Base-by-base conservation (phyloP, 768 basidiomycete species). In the Boletus subparvulus region DNA sequence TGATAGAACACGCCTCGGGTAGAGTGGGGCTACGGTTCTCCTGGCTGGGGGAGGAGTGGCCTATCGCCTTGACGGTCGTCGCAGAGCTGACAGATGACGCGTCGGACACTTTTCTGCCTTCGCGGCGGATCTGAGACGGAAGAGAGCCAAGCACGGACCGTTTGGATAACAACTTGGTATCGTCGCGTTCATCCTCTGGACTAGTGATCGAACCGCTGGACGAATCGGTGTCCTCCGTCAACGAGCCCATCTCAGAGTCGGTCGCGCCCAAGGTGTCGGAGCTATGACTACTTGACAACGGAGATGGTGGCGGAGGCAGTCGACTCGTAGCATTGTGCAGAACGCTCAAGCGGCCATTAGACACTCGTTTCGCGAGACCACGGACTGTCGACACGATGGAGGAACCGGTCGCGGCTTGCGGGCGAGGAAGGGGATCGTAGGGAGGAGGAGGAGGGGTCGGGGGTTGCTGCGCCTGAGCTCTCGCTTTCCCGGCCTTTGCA, bases 221-320 rank as follows among this genome's bases (percentile, higher is more conserved):
- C 13, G 83, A 85, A 28, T 79, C 81, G 21, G 77, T 80, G 60
- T 87, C 84, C 57, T 87, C 85, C n/a, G 80, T 80, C 45, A 87
- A 72, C 28, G 83, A 86, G 54, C 79, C 82, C 64, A 84, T 75
- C 49, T 87, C 87, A 3, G 86, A 86, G 36, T 77, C 77, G 5
- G 75, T 76, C 28, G 78, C 74, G 35, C 76, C 81, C 45, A 75
- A 49, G 41, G 75, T 77, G 36, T 74, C 77, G 63, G 74, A 77
- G 72, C 80, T 78, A 43, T 78, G 73, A 39, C 75, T 73, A 17
- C 75, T 76, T 28, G 72, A 72, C 24, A 72, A 55, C 6, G 73
- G 71, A 12, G 70, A 74, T 13, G 69, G 66, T 17, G 63, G 55
- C 6, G 61, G 63, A 21, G 62, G 68, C 10, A 59, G 66, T 26